Evolutionary conservation across 2,329 filamentous ascomycete genomes (phyloP), one percentile per base, ranked within the genome.

Genomic region (Cyanodermella asteris): DNA sequence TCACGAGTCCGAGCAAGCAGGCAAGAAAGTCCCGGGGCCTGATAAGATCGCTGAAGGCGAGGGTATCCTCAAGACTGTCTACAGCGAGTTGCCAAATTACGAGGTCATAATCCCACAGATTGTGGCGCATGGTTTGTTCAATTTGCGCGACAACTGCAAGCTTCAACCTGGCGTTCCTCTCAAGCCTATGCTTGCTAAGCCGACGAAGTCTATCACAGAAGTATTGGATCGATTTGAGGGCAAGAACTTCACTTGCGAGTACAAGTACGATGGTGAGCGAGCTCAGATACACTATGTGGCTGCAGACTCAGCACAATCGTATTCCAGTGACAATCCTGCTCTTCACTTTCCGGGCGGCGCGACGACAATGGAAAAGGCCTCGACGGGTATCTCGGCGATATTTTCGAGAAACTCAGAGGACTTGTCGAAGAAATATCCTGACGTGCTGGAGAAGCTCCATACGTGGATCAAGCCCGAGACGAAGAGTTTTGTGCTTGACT

Each of bases 221-320:
- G 87, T 97, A 1, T 61, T 97, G 7, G 84, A 97, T 48, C 76
- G 87, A 5, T 97, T 97, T 36, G 87, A 94, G 44, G 71, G 76
- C 34, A 87, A 91, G 43, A 75, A 73, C 14, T 97, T 97, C 41
- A 94, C 87, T 1, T 97, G 87, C 51, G 87, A 97, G 46, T 97
- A 91, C 60, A 97, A 97, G 49, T 97, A 97, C 42, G 87, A 97
- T 40, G 87, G 87, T 24, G 87, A 97, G 49, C 64, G 87, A 43
- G 87, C 87, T n/a, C 87, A 97, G 45, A 94, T 97, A 25, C 87
- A 97, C 45, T 97, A 91, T 37, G 80, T 94, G 16, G 72, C 82
- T 4, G 77, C 80, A 33, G 75, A 84, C 32, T 64, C 76, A 7
- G 56, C 67, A 2, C 55, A 74, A 30, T 61, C 80, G 27, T 72